phyloP scores from a whole-genome alignment of 1,139 yeast genomes.

The Geotrichum reessii region DNA sequence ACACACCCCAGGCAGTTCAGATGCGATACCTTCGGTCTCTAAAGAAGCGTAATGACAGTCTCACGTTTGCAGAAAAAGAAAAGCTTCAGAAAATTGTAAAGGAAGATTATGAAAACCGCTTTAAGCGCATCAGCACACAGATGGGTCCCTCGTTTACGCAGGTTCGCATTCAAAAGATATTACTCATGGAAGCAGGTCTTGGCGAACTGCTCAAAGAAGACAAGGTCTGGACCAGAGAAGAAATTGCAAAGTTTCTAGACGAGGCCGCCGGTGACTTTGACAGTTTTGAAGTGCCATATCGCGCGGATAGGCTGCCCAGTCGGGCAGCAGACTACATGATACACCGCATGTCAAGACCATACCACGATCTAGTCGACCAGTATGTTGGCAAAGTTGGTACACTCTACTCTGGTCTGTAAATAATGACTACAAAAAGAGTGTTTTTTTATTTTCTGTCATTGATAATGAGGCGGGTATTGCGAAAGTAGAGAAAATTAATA shows the following conservation, averaged over 20 bases:
- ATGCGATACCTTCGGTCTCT: constrained; percentile 41
- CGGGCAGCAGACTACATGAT: constrained; percentile 16
- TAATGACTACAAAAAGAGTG: background rate
- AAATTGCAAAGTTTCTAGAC: constrained; percentile 14
- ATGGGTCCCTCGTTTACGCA: constrained; percentile 31
- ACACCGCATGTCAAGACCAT: background rate
- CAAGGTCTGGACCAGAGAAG: constrained; percentile 15
- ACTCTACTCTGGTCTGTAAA: background rate
- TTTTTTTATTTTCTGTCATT: background rate
- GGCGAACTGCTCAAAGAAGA: constrained; percentile 7
- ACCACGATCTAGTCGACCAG: constrained; percentile 10
- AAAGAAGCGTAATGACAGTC: constrained; percentile 34
- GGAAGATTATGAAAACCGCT: constrained; percentile 41
- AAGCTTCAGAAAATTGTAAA: constrained; percentile 31
- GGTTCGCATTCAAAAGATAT: constrained; percentile 16
- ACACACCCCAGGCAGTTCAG: constrained; percentile 29
- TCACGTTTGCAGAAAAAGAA: constrained; percentile 34
- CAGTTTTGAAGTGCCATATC: constrained; percentile 13
- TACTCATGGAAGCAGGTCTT: constrained; percentile 16
- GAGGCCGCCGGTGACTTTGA: constrained; percentile 20
- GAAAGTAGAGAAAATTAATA: background rate
- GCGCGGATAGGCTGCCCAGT: constrained; percentile 14
- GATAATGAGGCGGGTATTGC: background rate
- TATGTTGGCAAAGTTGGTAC: constrained; percentile 11
- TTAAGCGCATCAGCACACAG: constrained; percentile 35